Base-by-base conservation (phyloP, 805 yeast genomes). In the Zygotorulaspora chibaensis region DNA sequence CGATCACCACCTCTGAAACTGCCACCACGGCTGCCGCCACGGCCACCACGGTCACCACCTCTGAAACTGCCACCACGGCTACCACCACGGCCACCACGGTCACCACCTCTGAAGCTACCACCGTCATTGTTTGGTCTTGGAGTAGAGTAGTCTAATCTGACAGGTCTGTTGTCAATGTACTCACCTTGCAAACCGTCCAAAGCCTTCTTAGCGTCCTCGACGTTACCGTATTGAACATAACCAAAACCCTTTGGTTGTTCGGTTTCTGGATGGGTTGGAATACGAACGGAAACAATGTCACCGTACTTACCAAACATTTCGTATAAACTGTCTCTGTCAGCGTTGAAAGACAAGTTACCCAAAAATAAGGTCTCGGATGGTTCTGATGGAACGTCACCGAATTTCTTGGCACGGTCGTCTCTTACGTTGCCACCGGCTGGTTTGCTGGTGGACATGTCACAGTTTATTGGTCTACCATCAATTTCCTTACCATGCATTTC, bases 231-330 rank as follows among this genome's bases (percentile, higher is more conserved):
- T 74, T 93, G 98, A 47, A 91, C 96, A 72, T 93, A 93, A 57
- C 98, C 99, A 74, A 93, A 93, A 58, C 99, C 99, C 81, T 93
- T 93, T 70, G 96, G 95, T 75, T 91, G 96, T 70, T 89, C 95
- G 55, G 98, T 90, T 70, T 91, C 98, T 64, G 96, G 97, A 74
- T 93, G 95, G 36, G 98, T 91, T 70, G 99, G 99, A 57, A 93
- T 75, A 76, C 99, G 84, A 59, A 89, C 90, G 52, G 95, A 87
- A 45, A 88, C 72, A 51, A 93, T 87, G 52, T 78, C 76, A 67
- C 96, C 98, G 69, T 78, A 77, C 63, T 78, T 79, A 57, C 84
- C 80, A 63, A 93, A 93, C 35, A 80, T 67, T 58, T 78, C 81
- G 68, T 75, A 83, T 57, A 93, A 74, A 51, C 72, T 72, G 68